Base-by-base conservation (phyloP, 768 basidiomycete genomes). In the Pleurotus djamor region DNA sequence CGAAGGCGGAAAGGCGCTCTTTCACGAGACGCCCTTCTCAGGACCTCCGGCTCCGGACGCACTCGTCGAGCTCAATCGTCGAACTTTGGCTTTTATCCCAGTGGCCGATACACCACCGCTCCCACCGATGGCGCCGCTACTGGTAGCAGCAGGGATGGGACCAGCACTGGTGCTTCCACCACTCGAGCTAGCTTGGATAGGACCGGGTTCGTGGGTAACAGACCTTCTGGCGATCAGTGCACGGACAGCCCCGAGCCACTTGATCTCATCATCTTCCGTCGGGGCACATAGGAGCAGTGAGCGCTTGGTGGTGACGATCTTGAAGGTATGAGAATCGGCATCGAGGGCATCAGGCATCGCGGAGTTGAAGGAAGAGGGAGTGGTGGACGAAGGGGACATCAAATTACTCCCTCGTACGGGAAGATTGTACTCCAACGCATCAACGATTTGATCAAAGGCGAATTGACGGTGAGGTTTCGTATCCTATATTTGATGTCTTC, bases 191-290 rank as follows among this genome's bases (percentile, higher is more conserved):
- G 48, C 61, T 47, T 34, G 61, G 36, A 48, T 17, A 14, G 35
- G n/a, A 12, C 60, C 21, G 21, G 16, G 49, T 38, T 41, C 12
- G 28, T 41, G 32, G 59, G 83, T 76, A 28, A 73, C 74, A 6
- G 78, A 78, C 63, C 92, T 78, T 57, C 92, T 79, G 16, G 90
- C 89, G 62, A 98, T 89, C 68, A 99, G 80, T 61, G 94, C 94
- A 52, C 94, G 88, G 41, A 98, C 85, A 8, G 96, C 94, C 52
- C 95, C 94, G 49, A 99, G 78, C 97, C 97, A 99, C 72, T 91
- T 92, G 71, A 98, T 96, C 75, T 98, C 97, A 66, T 98, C 96
- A 66, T 98, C 97, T 72, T 99, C 97, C 59, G 83, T 89, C 13
- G 97, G 96, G 5, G 97, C 97, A 66, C 95, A 97, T 21, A 98